Evolutionary conservation across 1,139 yeast species (phyloP).

Genomic region (Saccharomyces hybrid): DNA sequence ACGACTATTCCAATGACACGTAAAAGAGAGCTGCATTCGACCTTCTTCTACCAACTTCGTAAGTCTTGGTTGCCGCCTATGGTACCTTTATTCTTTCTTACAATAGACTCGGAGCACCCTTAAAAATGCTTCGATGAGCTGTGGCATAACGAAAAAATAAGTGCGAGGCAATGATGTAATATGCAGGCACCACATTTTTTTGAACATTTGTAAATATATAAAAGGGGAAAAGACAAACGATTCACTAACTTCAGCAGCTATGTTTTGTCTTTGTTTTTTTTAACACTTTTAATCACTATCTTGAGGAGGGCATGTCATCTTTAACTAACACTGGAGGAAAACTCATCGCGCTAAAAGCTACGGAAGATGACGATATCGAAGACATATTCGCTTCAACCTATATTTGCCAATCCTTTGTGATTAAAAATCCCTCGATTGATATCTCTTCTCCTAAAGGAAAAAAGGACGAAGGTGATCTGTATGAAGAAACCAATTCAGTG

Average conservation of each 20-base stretch:
- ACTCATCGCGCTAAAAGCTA: background rate
- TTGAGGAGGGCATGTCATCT: background rate
- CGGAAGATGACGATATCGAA: background rate
- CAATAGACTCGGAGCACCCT: background rate
- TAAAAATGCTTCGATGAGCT: background rate
- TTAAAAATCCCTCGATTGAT: background rate
- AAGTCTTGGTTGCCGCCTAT: background rate
- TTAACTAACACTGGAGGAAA: background rate
- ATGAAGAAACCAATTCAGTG: background rate
- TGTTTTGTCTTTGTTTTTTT: background rate
- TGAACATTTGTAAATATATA: background rate
- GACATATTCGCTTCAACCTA: background rate
- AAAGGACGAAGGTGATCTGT: background rate
- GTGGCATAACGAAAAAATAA: background rate
- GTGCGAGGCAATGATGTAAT: background rate
- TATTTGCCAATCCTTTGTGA: background rate
- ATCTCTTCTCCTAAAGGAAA: background rate
- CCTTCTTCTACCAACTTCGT: too few species aligned
- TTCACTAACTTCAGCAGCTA: too few species aligned
- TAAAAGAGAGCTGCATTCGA: too few species aligned
- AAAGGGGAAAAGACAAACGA: background rate
- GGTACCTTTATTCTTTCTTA: background rate
- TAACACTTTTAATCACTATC: too few species aligned
- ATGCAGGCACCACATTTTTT: too few species aligned
- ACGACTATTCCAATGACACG: too few species aligned